Base-by-base conservation (phyloP, 768 basidiomycete genomes). In the Wakefieldia striispora region DNA sequence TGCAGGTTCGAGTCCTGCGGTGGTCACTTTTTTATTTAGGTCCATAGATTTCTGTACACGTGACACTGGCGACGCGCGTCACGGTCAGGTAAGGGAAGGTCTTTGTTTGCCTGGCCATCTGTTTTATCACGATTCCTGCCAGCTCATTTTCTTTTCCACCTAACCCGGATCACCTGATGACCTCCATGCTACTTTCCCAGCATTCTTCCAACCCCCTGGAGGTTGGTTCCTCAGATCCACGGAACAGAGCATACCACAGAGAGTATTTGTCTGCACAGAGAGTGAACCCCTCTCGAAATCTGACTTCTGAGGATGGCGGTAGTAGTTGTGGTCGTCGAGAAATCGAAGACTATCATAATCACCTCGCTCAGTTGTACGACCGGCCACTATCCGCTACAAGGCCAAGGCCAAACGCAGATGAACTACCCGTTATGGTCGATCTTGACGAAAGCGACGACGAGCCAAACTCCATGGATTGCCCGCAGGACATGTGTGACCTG, bases 1-100 rank as follows among this genome's bases (percentile, higher is more conserved):
- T 90, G 88, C 87, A 90, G 88, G 88, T 90, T 90, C 88, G 86
- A 90, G 86, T 87, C 88, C 88, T 88, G 88, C 86, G 83, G 86
- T 86, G 83, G 82, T 88, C 86, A 87, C 64, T 54, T 43, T 46
- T 70, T 67, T 62, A 42, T 34, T 20, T n/a, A n/a, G n/a, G n/a
- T n/a, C 13, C 1, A 10, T 27, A 3, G 12, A 38, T 43, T 38
- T 37, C 21, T 9, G 24, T 11, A 8, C 65, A 65, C 63, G 64
- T 65, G 64, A 65, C 40, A 4, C 37, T 37, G 36, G 41, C 42
- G 31, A 26, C 6, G 26, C 47, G 43, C 40, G 51, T 47, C n/a
- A n/a, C n/a, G n/a, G n/a, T n/a, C n/a, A n/a, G n/a, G n/a, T n/a
- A n/a, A n/a, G n/a, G n/a, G n/a, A n/a, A n/a, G n/a, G n/a, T n/a